Evolutionary conservation across 2,329 filamentous ascomycete genomes (phyloP).

Genomic region (Aspergillus clavatus): DNA sequence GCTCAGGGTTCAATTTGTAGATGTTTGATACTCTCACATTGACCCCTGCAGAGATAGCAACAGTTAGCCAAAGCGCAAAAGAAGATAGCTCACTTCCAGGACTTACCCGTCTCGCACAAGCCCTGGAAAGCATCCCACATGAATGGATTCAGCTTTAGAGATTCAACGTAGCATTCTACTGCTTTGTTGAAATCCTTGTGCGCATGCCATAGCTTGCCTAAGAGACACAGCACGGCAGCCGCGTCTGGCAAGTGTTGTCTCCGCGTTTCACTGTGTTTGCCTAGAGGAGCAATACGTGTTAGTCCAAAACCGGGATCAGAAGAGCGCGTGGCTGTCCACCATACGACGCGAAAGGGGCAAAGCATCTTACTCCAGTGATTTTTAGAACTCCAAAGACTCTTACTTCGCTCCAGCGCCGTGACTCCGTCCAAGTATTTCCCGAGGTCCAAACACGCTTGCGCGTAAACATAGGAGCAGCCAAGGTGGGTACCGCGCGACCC

Average conservation of each 20-base stretch:
- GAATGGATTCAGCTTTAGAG: conserved; percentile 85
- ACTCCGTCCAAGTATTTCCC: conserved; percentile 78
- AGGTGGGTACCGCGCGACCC: conserved; percentile 69
- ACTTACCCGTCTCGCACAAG: conserved; percentile 69
- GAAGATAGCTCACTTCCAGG: not conserved
- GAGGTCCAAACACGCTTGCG: conserved; percentile 77
- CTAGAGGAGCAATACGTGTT: conserved; percentile 29
- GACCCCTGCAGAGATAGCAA: conserved; percentile 51
- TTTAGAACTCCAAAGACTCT: conserved; percentile 67
- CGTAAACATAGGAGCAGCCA: conserved; percentile 87
- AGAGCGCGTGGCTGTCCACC: not conserved
- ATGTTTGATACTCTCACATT: conserved; percentile 78
- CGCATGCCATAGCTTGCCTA: conserved; percentile 81
- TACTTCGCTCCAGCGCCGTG: conserved; percentile 75
- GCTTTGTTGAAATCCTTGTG: conserved; percentile 78
- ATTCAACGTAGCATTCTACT: conserved; percentile 78
- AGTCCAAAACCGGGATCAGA: not conserved
- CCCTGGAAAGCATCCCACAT: conserved; percentile 96
- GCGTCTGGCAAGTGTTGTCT: conserved; percentile 76
- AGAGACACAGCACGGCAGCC: conserved; percentile 72
- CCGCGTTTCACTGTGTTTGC: conserved; percentile 69
- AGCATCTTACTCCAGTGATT: conserved; percentile 66
- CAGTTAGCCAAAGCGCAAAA: conserved; percentile 5
- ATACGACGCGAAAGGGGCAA: not conserved
- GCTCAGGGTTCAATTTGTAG: conserved; percentile 68